A percentile compares a stretch with the other conserved stretches of the same genome.
Conservation (phyloP, 2,329 filamentous ascomycete genomes). For the Plectosphaerella sp. region DNA sequence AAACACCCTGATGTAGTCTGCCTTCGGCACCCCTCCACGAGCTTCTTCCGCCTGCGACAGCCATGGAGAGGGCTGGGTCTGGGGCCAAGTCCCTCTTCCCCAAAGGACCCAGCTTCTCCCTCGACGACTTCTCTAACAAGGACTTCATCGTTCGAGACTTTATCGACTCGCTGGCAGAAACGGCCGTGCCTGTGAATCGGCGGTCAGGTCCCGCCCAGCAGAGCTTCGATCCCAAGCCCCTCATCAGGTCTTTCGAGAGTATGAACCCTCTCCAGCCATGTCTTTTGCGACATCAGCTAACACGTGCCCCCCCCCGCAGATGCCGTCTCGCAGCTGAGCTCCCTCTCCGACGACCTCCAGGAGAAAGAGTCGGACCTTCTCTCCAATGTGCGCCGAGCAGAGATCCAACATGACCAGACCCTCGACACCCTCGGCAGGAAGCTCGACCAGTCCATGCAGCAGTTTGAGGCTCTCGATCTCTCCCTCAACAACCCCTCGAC, state of each 20-base stretch:
- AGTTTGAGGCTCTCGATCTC: slow-evolving; percentile 85
- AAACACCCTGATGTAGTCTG: neutral
- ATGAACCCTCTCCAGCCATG: slow-evolving; percentile 15
- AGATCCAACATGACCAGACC: slow-evolving; percentile 87
- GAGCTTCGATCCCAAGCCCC: slow-evolving; percentile 88
- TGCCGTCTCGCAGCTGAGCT: slow-evolving; percentile 63
- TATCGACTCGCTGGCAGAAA: slow-evolving; percentile 87
- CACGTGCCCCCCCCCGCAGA: slow-evolving; percentile 30
- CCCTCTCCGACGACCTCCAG: slow-evolving; percentile 78
- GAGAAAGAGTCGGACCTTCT: slow-evolving; percentile 86
- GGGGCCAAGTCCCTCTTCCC: slow-evolving; percentile 67
- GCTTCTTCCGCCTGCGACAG: slow-evolving; percentile 7
- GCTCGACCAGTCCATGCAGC: slow-evolving; percentile 85
- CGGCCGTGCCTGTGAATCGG: slow-evolving; percentile 71
- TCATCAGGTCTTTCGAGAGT: slow-evolving; percentile 93
- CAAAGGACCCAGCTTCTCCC: slow-evolving; percentile 74
- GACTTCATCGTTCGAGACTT: slow-evolving; percentile 99
- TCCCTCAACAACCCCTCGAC: slow-evolving; percentile 61
- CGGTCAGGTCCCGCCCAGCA: slow-evolving; percentile 64
- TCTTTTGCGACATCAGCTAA: slow-evolving; percentile 16
- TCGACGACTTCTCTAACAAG: slow-evolving; percentile 82
- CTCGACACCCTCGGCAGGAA: slow-evolving; percentile 83
- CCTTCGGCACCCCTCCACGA: neutral
- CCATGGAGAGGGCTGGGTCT: slow-evolving; percentile 38
- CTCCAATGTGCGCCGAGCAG: slow-evolving; percentile 84